A percentile compares a stretch with the other conserved stretches of the same genome.
These are phyloP conservation scores for Macrophomina pseudophaseolina DNA, from an alignment of 2,329 filamentous ascomycete species.

Conservation along the genomic window DNA sequence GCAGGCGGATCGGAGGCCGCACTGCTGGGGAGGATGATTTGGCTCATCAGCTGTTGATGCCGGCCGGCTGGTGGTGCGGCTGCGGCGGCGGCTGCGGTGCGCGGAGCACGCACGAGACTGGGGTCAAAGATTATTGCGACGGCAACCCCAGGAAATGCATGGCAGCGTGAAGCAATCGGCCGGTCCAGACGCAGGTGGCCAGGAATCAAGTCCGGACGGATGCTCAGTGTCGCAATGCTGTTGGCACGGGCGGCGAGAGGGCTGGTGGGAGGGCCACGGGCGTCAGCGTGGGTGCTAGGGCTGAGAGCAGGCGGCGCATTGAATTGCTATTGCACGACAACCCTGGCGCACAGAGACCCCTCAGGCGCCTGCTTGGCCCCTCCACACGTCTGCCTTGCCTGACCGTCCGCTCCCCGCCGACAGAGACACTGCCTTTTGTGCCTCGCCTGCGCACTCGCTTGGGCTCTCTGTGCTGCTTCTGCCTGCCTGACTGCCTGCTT, in stretches of 20 bases:
- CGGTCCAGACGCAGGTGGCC: no score
- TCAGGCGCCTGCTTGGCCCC: background rate
- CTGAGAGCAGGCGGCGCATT: background rate
- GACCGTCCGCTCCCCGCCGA: constrained; percentile 1
- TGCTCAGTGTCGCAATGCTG: no score
- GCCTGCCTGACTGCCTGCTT: constrained; percentile 3
- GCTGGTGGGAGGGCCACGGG: no score
- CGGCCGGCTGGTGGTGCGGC: background rate
- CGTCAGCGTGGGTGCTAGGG: constrained; percentile 2
- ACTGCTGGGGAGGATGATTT: constrained; percentile 10
- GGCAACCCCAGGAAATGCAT: no score
- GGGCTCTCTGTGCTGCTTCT: constrained; percentile 8
- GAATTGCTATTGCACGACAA: background rate
- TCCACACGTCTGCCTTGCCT: constrained; percentile 2
- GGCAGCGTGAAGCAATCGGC: no score
- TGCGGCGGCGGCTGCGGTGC: background rate
- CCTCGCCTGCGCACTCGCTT: background rate
- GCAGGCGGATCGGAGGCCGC: background rate
- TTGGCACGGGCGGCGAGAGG: no score
- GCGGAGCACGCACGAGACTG: background rate
- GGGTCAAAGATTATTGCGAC: no score
- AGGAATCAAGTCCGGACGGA: no score
- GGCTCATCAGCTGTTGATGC: background rate
- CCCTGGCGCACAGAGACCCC: background rate
- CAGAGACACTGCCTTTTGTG: constrained; percentile 10